Conservation (phyloP, 345 rosid genomes). For the Microcos paniculata region DNA sequence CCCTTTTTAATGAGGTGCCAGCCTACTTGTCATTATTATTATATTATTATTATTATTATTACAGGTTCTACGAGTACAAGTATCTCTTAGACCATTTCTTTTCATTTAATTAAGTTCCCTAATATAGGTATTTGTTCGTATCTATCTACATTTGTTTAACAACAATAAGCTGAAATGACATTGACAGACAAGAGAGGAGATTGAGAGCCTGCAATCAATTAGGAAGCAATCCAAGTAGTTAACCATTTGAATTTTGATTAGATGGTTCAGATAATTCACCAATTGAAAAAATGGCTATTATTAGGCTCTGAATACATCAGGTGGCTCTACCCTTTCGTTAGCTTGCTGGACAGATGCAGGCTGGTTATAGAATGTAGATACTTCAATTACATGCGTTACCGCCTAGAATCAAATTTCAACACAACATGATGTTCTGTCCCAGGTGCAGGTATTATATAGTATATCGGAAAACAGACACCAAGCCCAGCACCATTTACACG, state of each 20-base stretch:
- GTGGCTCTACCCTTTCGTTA: background rate
- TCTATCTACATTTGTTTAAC: background rate
- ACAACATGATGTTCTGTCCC: no score
- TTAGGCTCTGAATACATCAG: background rate
- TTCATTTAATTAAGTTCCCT: background rate
- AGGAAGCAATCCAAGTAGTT: no score
- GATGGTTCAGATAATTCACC: no score
- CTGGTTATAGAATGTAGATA: background rate
- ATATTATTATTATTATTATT: no score
- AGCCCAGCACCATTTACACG: no score
- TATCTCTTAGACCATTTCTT: background rate
- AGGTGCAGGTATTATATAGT: no score
- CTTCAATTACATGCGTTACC: background rate
- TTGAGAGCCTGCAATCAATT: background rate
- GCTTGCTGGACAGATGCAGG: background rate
- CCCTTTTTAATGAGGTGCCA: background rate
- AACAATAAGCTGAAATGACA: background rate
- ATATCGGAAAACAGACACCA: no score
- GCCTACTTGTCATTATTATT: background rate
- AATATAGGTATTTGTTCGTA: background rate
- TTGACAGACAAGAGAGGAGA: background rate
- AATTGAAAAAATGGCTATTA: background rate
- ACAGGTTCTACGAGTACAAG: background rate
- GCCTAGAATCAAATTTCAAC: background rate
- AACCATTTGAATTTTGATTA: background rate